Base-by-base conservation (phyloP, 768 basidiomycete species). In the Hortiboletus flavorubellus region DNA sequence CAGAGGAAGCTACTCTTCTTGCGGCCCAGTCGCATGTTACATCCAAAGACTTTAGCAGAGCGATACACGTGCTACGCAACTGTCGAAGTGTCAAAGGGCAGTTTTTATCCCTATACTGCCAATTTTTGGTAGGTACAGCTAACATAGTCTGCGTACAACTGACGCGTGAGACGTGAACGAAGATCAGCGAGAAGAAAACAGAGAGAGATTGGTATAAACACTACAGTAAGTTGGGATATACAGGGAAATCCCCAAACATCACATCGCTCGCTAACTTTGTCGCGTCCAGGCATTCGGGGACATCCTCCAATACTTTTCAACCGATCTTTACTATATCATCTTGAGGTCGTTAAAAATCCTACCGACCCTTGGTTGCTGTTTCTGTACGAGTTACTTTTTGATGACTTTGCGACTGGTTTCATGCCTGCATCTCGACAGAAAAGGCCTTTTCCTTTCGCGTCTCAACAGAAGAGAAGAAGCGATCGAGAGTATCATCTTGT, bases 171-270 rank as follows among this genome's bases (percentile, higher is more conserved):
- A 50, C 33, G 26, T 26, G 51, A 18, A 30, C 46, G 29, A 62
- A 96, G 94, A 86, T 87, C 12, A 84, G 84, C 54, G 95, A 98
- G 75, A 88, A 88, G 65, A 84, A 83, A 60, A 85, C 91, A 1
- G 80, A 89, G 63, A 80, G 89, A 62, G 85, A 89, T 54, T 93
- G 91, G 91, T 90, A 93, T 74, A 86, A 85, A 72, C 76, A 87
- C 61, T 82, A 89, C 64, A 84, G 91, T 87, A 59, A 59, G 85
- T 76, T 10, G 43, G 14, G 56, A 46, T 29, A 29, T 1, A 18
- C 29, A 11, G 12, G 29, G 11, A 15, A 49, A 21, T 40, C 12
- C 41, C 18, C 18, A n/a, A 18, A 39, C 31, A 6, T 34, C 31
- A 29, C 30, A 29, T 42, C 14, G 2, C 37, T 49, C 39, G 42